Evolutionary conservation across 176 grass and related monocot species (phyloP), one percentile per base, ranked within the genome.

Genomic region (Musa itinerans): DNA sequence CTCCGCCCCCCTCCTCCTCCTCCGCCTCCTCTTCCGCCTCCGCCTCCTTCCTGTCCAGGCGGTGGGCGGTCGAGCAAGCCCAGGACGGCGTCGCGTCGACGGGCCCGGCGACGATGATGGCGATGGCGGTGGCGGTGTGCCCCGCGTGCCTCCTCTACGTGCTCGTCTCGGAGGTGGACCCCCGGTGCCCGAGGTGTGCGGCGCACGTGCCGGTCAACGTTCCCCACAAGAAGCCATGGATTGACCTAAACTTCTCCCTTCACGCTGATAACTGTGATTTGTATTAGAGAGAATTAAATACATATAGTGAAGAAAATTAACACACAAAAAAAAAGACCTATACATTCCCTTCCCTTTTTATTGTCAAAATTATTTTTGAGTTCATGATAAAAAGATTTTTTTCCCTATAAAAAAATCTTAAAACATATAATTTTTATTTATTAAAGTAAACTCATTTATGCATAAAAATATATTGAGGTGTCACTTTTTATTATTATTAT

Each of bases 111-210:
- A 4, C 22, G 52, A 1, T 17, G 71, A 74, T 99, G 88, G 85
- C 89, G 81, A 24, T 24, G 24, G 24, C 24, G 24, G 96, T 89
- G 9, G 88, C 96, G 2, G 96, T 86, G 23, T 99, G 96, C 83
- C 86, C 96, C 8, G 79, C 79, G 27, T 99, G 96, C 85, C 90
- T 95, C 74, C 81, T 99, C 10, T 99, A 92, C 87, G 96, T 99
- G 83, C 81, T 99, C 81, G 89, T 99, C 85, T 82, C 88, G 14
- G 86, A 90, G 69, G 86, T 76, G 34, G 89, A 99, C 54, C 96
- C 96, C 0, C 78, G 88, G 61, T 99, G 96, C 80, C 96, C 96
- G 8, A 79, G 84, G 25, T 99, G 96, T 70, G 88, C 87, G 74
- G 87, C 86, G 13, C 91, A 86, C 63, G 88, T 99, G 51, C 88